Evolutionary conservation across 768 basidiomycete genomes (phyloP).

Genomic region (Russula sp.): DNA sequence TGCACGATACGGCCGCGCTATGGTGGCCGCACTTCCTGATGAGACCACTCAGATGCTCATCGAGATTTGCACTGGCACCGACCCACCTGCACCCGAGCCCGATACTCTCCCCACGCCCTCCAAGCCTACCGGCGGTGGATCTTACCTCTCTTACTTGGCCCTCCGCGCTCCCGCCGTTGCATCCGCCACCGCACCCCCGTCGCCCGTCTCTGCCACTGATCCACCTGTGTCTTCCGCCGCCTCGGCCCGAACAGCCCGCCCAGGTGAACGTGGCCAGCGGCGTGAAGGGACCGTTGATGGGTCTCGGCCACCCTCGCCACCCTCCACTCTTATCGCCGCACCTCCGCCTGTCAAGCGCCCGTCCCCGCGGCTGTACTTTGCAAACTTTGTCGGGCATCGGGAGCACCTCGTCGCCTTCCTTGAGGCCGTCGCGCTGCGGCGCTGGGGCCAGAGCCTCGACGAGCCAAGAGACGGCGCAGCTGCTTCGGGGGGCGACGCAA

Average conservation of each 20-base stretch:
- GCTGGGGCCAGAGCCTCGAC: conserved; percentile 74
- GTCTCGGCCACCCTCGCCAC: conserved; percentile 27
- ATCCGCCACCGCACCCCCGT: conserved; percentile 32
- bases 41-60: conserved; percentile 89
- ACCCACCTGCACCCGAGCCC: conserved; percentile 40
- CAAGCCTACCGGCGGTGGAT: conserved; percentile 36
- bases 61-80: conserved; percentile 75
- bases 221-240: conserved; percentile 16
- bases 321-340: conserved; percentile 20
- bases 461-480: conserved; percentile 23
- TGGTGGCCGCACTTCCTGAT: conserved; percentile 74
- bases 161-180: conserved; percentile 50
- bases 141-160: conserved; percentile 76
- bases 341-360: conserved; percentile 42
- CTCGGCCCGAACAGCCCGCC: conserved; percentile 12
- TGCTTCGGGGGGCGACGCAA: conserved; percentile 13
- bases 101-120: conserved; percentile 25
- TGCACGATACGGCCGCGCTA: conserved; percentile 78
- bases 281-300: conserved; percentile 34
- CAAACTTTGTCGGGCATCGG: conserved; percentile 89
- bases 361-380: conserved; percentile 83
- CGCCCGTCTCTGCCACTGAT: conserved; percentile 28
- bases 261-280: conserved; percentile 26
- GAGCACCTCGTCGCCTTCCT: conserved; percentile 79
- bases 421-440: conserved; percentile 70